Evolutionary conservation across 139 green algal species (phyloP), one percentile per base, ranked within the genome.

Genomic region (Dunaliella primolecta): DNA sequence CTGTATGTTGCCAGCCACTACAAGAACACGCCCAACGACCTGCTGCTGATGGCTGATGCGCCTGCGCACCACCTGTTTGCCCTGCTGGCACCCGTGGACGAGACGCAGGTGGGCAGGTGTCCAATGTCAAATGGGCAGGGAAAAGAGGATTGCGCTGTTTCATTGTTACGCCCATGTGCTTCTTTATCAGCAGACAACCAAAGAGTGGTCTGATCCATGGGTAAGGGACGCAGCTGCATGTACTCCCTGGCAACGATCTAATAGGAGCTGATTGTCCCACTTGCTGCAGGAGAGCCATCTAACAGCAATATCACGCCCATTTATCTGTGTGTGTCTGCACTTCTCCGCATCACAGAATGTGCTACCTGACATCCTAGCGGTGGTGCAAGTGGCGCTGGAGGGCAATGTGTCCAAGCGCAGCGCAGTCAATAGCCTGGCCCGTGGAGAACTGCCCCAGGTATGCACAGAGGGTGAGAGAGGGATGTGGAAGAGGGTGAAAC

Each of bases 21-120:
- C 92, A 96, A 96, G 87, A 99, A 99, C 93, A 98, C 94, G 0
- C 97, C 97, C 76, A 99, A 99, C 90, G 97, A 99, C 89, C 92
- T 99, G 71, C 90, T 98, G 81, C 92, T 99, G 33, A 96, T 98
- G 93, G 93, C 86, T 74, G 97, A 99, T 82, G 97, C 97, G 3
- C 97, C 97, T n/a, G 97, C 97, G 0, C 97, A 99, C 92, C 94
- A 96, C 80, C 92, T 99, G 34, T 99, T 98, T 81, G 97, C 96
- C 78, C 93, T 99, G 80, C 93, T 99, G 78, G 96, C 89, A 0
- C 96, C 97, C 1, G 93, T 98, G 56, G 94, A 98, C 86, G 90
- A 96, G 81, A 91, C 87, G 3, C 72, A 93, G 90, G 92, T 91
- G 80, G 23, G 82, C 11, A 37, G 35, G 79, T 24, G 23, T 24